Percentiles rank a stretch among this genome's conserved stretches.
Evolutionary conservation across 345 rosid genomes (phyloP).

Genomic region (Gossypium anomalum): DNA sequence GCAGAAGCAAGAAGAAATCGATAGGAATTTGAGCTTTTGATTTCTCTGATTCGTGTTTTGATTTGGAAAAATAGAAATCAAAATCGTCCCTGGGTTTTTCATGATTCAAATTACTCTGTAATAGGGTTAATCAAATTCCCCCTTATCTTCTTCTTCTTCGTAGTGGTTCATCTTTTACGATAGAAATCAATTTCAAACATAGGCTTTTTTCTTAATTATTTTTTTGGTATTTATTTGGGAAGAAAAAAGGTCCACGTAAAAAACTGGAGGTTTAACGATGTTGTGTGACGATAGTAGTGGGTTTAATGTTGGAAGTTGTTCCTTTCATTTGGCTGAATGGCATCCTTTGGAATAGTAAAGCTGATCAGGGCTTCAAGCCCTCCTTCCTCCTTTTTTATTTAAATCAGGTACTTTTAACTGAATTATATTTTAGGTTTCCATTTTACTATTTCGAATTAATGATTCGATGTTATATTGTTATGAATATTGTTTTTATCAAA

Average conservation of each 20-base stretch:
- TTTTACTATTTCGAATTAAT: neutral
- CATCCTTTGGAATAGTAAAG: conserved; percentile 69
- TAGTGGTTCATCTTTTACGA: neutral
- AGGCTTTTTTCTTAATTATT: neutral
- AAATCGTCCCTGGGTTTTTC: neutral
- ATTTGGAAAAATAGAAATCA: neutral
- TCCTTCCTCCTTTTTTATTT: neutral
- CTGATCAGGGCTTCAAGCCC: conserved; percentile 50
- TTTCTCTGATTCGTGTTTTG: neutral
- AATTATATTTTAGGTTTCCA: neutral
- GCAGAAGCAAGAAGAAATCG: neutral
- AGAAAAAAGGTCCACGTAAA: neutral
- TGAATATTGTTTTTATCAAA: neutral
- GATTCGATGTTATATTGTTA: neutral
- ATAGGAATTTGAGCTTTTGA: neutral
- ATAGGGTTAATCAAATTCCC: neutral
- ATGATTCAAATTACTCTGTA: neutral
- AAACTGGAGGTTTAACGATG: conserved; percentile 53
- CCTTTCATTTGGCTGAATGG: conserved; percentile 85
- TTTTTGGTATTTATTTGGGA: neutral
- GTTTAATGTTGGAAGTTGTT: conserved; percentile 38
- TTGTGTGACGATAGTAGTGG: conserved; percentile 34
- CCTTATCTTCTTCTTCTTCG: neutral
- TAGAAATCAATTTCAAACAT: neutral
- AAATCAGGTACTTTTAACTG: conserved; percentile 25